Base-by-base conservation (phyloP, 805 yeast genomes). In the Cyberlindnera galapagoensis region DNA sequence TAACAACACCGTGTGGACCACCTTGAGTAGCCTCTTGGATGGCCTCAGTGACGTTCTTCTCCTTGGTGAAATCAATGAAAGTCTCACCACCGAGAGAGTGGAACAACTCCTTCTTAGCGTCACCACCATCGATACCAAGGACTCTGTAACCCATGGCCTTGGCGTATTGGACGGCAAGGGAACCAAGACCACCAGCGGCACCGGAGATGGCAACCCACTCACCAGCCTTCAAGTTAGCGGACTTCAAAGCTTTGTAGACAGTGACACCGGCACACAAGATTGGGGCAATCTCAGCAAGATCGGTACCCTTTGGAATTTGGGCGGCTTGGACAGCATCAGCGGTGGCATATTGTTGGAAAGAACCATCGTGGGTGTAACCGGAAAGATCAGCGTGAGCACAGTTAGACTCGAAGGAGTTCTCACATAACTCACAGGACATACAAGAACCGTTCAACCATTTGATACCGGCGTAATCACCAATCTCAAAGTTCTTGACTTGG, bases 171-270 rank as follows among this genome's bases (percentile, higher is more conserved):
- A 80, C 66, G 36, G 86, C 87, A 44, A 80, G 63, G 29, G 85
- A 70, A 56, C 88, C 90, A 58, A 80, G 69, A 55, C 90, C 88
- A 59, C 88, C 88, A 56, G 76, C 84, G 43, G 86, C 87, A 65
- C 90, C 88, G 33, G 85, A 74, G 42, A 80, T 65, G 43, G 76
- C 74, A 44, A 79, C 82, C 80, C 81, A 80, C 56, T 80, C 75
- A 52, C 90, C 88, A 24, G 87, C 68, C 37, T 47, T 45, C 43
- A 71, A 56, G 43, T 64, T 54, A 33, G 82, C 79, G 33, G 76
- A 66, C 62, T 76, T 76, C 52, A 76, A 63, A 15, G 80, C 81
- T 63, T 76, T 75, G 74, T 74, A 76, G 33, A 73, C 82, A 33
- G 83, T 76, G 49, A 76, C 67, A 48, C 53, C 53, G 26, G 53